Base-by-base conservation (phyloP, 208 protist genomes). In the Leptomonas seymouri region DNA sequence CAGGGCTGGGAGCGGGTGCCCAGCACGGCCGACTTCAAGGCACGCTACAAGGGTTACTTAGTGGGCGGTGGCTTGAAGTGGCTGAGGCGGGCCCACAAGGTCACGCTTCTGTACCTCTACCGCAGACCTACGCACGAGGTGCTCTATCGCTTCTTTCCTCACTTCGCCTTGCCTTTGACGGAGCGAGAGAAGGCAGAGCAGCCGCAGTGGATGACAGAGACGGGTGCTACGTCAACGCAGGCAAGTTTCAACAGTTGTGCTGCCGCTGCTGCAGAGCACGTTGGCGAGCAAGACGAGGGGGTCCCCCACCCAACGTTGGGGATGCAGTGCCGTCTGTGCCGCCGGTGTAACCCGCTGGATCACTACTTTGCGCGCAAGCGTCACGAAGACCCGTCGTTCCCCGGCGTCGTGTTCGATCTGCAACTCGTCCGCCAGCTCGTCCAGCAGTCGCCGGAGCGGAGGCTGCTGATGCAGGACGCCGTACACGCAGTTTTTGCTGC, bases 401-500 rank as follows among this genome's bases (percentile, higher is more conserved):
- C 71, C 0, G 20, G 39, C 14, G 50, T 88, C 41, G 49, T 81
- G n/a, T 86, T 95, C 59, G 86, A 91, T 58, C 55, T 79, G 8
- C 64, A 68, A 14, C 59, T 87, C 30, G 70, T 86, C 18, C 73
- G 77, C 31, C 62, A 77, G 50, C 69, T 92, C 14, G 71, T 95
- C 0, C 45, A 80, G 53, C 62, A 77, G 18, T 84, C 90, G 14
- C 87, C 90, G 12, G 86, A 92, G 57, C 72, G 71, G 9, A 76
- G 77, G 44, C 69, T 95, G 39, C 74, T 95, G 5, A 67, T 84
- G 42, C 70, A 81, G 54, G 90, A 95, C 66, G 87, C 87, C 9
- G 53, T 92, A 21, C 84, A 92, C 54, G 82, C 86, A 25, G 67
- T 93, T 14, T 72, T 92, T 36, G 59, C 65, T 4, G 78, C 85